Conservation (phyloP, 768 basidiomycete genomes). For the Tulasnella sp. region DNA sequence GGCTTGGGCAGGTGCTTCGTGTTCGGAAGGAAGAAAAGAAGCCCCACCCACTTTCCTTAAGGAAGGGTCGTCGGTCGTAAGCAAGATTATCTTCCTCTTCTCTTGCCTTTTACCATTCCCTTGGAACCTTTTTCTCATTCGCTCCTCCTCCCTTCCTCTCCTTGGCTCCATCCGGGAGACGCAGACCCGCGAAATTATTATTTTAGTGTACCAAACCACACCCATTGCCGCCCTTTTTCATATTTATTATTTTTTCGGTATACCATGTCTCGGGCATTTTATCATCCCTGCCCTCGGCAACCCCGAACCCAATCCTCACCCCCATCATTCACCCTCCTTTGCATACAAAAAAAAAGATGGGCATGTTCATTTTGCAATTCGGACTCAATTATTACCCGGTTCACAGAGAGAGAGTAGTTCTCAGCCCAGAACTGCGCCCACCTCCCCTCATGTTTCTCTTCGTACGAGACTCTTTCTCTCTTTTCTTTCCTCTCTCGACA, state of each 20-base stretch:
- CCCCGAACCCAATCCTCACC: background rate
- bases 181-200: background rate
- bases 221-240: background rate
- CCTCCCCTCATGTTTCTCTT: background rate
- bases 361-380: background rate
- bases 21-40: background rate
- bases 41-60: background rate
- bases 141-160: background rate
- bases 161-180: background rate
- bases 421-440: background rate
- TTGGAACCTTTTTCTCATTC: background rate
- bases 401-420: background rate
- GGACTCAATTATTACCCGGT: background rate
- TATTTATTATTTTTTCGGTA: background rate
- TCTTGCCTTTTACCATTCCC: background rate
- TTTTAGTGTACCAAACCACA: background rate
- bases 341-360: too few species aligned
- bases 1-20: background rate
- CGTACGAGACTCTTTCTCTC: background rate
- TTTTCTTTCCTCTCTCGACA: background rate
- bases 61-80: background rate
- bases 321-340: background rate
- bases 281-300: background rate
- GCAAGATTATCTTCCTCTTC: background rate
- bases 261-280: background rate